These are phyloP conservation scores for Pythium rhizo-oryzae DNA, from an alignment of 352 stramenopile species.

Conservation along the genomic window DNA sequence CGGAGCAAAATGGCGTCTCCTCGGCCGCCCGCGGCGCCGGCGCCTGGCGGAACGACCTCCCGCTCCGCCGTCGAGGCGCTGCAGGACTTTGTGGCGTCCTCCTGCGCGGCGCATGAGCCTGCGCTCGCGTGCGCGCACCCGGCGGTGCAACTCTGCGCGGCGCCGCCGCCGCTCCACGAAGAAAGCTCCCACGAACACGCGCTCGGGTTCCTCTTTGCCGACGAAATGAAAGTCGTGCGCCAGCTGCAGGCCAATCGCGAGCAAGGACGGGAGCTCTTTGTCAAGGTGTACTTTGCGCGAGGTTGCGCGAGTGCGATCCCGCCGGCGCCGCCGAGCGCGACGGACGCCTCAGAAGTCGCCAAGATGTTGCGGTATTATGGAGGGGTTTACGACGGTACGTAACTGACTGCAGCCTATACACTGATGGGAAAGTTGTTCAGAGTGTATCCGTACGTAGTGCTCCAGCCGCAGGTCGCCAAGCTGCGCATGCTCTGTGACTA, in stretches of 20 bases:
- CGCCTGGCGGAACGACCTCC: background rate
- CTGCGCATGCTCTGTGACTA: slow-evolving; percentile 59
- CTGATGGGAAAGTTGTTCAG: too few species aligned
- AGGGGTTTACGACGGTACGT: slow-evolving; percentile 49
- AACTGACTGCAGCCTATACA: too few species aligned
- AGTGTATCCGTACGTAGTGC: slow-evolving; percentile 31
- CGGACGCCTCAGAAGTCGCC: slow-evolving; percentile 32
- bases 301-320: slow-evolving; percentile 62
- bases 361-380: slow-evolving; percentile 45
- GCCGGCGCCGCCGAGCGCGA: slow-evolving; percentile 16
- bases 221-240: slow-evolving; percentile 65
- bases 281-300: slow-evolving; percentile 58
- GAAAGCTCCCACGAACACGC: slow-evolving; percentile 60
- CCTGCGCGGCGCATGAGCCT: slow-evolving; percentile 26
- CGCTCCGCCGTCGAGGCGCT: slow-evolving; percentile 34
- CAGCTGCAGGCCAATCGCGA: slow-evolving; percentile 46
- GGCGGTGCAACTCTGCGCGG: slow-evolving; percentile 34
- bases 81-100: slow-evolving; percentile 33
- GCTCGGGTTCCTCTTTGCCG: slow-evolving; percentile 47
- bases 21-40: background rate
- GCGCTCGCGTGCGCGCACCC: slow-evolving; percentile 2
- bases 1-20: background rate
- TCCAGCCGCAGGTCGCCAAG: slow-evolving; percentile 64
- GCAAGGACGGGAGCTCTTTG: slow-evolving; percentile 41
- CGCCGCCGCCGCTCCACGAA: slow-evolving; percentile 30